Conservation (phyloP, 768 basidiomycete genomes). For the Pholiota molesta region DNA sequence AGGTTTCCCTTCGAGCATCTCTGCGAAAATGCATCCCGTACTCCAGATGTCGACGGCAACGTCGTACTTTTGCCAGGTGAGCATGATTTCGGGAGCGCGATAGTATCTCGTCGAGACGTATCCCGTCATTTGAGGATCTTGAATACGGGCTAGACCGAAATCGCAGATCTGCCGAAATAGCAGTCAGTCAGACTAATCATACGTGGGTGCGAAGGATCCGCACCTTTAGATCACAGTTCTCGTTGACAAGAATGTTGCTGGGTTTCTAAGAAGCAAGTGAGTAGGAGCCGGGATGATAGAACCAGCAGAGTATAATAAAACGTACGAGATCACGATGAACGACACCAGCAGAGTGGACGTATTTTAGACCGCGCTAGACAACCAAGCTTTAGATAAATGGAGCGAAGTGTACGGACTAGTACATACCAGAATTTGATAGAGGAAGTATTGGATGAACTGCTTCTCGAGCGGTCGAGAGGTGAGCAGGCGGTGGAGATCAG, state of each 20-base stretch:
- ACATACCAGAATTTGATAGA: slow-evolving; percentile 95
- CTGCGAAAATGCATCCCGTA: slow-evolving; percentile 98
- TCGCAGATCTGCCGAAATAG: slow-evolving; percentile 81
- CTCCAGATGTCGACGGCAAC: slow-evolving; percentile 99
- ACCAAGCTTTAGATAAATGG: slow-evolving; percentile 6
- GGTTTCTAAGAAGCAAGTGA: slow-evolving; percentile 70
- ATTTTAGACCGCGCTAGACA: slow-evolving; percentile 91
- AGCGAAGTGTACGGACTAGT: slow-evolving; percentile 1
- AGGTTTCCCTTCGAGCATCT: slow-evolving; percentile 99
- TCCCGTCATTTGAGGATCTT: slow-evolving; percentile 99
- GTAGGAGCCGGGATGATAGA: slow-evolving; percentile 3
- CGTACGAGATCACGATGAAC: slow-evolving; percentile 94
- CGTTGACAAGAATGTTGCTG: slow-evolving; percentile 98
- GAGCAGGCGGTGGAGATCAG: slow-evolving; percentile 95
- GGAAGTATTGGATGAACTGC: slow-evolving; percentile 99
- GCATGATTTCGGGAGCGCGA: slow-evolving; percentile 99
- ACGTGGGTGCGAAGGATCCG: background rate
- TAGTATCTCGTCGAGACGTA: slow-evolving; percentile 99
- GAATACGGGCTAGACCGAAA: slow-evolving; percentile 97
- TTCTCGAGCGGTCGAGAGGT: slow-evolving; percentile 98
- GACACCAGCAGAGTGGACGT: slow-evolving; percentile 98
- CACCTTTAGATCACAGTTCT: slow-evolving; percentile 98
- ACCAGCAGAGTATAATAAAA: slow-evolving; percentile 10
- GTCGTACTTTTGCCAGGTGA: slow-evolving; percentile 99
- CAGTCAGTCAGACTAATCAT: background rate